Conservation (phyloP, 805 yeast genomes). For the Isabelozyma rhagii region DNA sequence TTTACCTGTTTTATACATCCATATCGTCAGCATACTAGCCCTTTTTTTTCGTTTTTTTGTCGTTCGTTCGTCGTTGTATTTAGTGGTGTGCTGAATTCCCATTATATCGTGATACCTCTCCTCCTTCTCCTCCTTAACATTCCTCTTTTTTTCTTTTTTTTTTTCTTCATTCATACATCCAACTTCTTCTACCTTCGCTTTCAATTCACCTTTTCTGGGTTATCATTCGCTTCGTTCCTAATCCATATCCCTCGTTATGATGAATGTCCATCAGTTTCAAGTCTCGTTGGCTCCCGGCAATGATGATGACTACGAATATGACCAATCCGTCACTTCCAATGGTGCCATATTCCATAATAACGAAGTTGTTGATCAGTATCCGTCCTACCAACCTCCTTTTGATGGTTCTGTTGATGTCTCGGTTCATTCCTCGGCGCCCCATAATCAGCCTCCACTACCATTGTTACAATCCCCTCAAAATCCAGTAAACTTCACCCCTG, state of each 20-base stretch:
- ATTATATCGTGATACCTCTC: not conserved
- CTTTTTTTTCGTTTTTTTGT: too few relatives aligned
- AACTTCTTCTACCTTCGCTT: not conserved
- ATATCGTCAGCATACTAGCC: too few relatives aligned
- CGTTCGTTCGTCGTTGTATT: too few relatives aligned
- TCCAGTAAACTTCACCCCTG: not conserved
- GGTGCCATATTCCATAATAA: not conserved
- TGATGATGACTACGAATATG: not conserved
- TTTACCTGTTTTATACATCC: too few relatives aligned
- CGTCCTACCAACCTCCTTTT: not conserved
- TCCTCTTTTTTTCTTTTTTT: not conserved
- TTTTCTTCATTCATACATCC: not conserved
- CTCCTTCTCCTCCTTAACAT: not conserved
- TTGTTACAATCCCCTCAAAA: not conserved
- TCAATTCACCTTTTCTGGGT: not conserved
- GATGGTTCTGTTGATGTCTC: not conserved
- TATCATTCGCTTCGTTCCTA: not conserved
- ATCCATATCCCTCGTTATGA: not conserved
- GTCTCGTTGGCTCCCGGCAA: not conserved
- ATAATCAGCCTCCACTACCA: not conserved
- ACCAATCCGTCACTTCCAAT: not conserved
- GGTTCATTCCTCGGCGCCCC: not conserved
- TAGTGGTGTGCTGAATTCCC: too few relatives aligned
- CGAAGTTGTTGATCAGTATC: not conserved
- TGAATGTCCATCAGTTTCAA: not conserved